Percentiles rank a stretch among this genome's conserved stretches.
Conservation (phyloP, 768 basidiomycete genomes). For the Calocera viscosa region DNA sequence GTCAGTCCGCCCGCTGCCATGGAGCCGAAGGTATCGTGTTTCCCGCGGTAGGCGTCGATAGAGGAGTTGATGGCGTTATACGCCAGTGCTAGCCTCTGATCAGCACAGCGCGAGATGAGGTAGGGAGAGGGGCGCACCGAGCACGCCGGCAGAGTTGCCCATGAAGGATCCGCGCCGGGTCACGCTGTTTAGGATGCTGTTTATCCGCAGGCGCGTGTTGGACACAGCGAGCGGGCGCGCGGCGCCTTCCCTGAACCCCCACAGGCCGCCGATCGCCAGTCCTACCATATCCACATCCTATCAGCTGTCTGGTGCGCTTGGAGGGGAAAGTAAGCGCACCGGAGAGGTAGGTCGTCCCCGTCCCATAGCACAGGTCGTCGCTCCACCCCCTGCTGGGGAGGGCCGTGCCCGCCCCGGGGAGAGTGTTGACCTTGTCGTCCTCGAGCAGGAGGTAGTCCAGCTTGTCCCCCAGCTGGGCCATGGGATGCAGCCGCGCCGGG, state of each 20-base stretch:
- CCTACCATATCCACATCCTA: constrained; percentile 64
- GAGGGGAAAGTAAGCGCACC: constrained; percentile 51
- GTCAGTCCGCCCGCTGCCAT: constrained; percentile 87
- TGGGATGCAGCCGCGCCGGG: constrained; percentile 82
- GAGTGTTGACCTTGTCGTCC: constrained; percentile 85
- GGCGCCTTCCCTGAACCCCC: constrained; percentile 93
- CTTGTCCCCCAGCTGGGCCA: constrained; percentile 84
- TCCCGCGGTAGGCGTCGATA: constrained; percentile 76
- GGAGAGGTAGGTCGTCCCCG: constrained; percentile 94
- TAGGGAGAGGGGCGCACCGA: constrained; percentile 52
- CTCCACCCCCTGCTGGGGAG: constrained; percentile 95
- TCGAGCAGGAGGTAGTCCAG: constrained; percentile 92
- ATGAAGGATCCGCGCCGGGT: constrained; percentile 95
- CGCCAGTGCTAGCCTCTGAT: constrained; percentile 55
- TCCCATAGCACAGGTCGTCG: constrained; percentile 98
- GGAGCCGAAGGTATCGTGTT: constrained; percentile 82
- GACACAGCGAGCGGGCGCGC: constrained; percentile 74
- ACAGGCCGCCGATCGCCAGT: constrained; percentile 83
- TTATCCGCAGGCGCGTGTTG: constrained; percentile 81
- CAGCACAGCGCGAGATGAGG: neutral
- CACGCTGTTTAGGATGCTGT: constrained; percentile 91
- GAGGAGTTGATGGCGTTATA: constrained; percentile 96
- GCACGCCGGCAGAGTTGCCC: constrained; percentile 94
- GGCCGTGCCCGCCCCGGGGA: constrained; percentile 82
- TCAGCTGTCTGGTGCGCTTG: constrained; percentile 30